Conservation (phyloP, 116 monocot species). For the Papilionanthe hybrid region DNA sequence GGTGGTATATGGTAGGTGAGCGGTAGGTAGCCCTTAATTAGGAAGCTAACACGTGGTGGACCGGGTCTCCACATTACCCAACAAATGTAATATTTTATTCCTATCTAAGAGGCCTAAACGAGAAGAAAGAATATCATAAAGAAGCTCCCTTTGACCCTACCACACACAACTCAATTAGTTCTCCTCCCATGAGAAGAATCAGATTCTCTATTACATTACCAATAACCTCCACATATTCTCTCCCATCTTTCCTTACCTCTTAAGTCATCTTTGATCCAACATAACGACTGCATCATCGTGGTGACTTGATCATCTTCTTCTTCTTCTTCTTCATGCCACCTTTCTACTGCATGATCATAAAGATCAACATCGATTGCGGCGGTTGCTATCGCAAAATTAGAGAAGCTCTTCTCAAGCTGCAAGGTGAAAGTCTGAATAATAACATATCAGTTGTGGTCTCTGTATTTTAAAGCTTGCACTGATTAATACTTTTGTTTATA, state of each 20-base stretch:
- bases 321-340: slow-evolving; percentile 11
- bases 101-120: neutral
- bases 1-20: too few relatives aligned
- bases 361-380: slow-evolving; percentile 89
- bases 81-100: too few relatives aligned
- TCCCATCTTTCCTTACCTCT: neutral
- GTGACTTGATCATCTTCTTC: neutral
- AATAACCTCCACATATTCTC: neutral
- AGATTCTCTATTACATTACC: neutral
- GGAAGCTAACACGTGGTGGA: too few relatives aligned
- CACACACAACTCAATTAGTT: neutral
- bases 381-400: slow-evolving; percentile 69
- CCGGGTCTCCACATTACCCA: too few relatives aligned
- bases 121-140: neutral
- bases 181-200: neutral
- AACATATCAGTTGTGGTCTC: too few relatives aligned
- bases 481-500: neutral
- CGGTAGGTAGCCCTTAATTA: too few relatives aligned
- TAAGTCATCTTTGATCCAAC: too few relatives aligned
- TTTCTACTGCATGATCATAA: slow-evolving; percentile 65
- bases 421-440: slow-evolving; percentile 45
- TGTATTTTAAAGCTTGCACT: too few relatives aligned
- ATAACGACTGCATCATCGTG: too few relatives aligned
- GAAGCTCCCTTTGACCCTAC: neutral
- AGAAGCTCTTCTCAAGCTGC: slow-evolving; percentile 67